Evolutionary conservation across 2,329 filamentous ascomycete species (phyloP), one percentile per base, ranked within the genome.

Genomic region (Aphanocladium album): DNA sequence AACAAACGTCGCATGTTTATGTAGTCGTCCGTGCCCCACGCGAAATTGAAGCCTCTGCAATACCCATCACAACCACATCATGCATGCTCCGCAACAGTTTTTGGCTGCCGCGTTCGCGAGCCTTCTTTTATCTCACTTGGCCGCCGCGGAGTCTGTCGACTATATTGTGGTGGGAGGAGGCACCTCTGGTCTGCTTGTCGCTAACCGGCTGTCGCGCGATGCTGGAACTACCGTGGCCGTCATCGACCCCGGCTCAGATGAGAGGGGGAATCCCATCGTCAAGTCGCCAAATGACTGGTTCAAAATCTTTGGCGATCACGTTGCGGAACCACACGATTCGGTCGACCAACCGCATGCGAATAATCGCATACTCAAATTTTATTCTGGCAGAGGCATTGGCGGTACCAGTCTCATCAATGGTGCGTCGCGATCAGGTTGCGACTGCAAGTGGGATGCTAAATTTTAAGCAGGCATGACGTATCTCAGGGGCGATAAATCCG

Each of bases 91-190:
- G 17, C 50, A 33, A 16, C 37, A 39, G 12, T 16, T 45, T 14
- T 12, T 55, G 25, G 39, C 52, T 9, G 51, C 51, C 8, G 43
- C 21, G 17, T 30, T 23, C 2, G 37, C 52, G 39, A 37, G n/a
- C 37, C n/a, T 43, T 16, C 7, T 43, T n/a, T 41, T 45, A 5
- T 14, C 52, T 33, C 4, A 3, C 8, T 23, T 9, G 6, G 37
- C 52, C 4, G 25, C 33, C 52, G 52, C 37, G 11, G 52, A 33
- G 39, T n/a, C 52, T 11, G 49, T 60, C 65, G 85, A 88, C 69
- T 88, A 88, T 72, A 83, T 89, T 57, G 77, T 89, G 35, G 79
- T 87, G 33, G 86, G 86, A 4, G 81, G 75, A n/a, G 86, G 86
- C 63, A 82, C 85, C 6, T 84, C 80, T 54, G 86, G 86, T 57